A percentile compares a stretch with the other conserved stretches of the same genome.
phyloP scores from a whole-genome alignment of 495 filamentous ascomycete species.

The Friedmanniomyces simplex region DNA sequence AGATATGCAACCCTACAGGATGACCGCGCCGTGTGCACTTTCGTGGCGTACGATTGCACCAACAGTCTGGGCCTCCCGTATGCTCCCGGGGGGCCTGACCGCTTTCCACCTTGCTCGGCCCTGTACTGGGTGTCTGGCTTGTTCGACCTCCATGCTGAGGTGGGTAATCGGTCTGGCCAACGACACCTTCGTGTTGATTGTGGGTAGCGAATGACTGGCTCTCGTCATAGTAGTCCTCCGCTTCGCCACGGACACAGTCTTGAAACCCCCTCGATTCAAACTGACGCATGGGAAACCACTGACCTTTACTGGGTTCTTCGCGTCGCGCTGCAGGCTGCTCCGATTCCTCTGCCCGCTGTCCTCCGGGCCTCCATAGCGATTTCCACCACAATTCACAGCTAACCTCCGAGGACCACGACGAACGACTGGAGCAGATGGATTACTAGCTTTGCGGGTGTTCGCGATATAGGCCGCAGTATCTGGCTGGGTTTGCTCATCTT shows the following conservation, averaged over 20 bases:
- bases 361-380: not conserved
- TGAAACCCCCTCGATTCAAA: not conserved
- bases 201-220: not conserved
- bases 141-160: not conserved
- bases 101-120: not conserved
- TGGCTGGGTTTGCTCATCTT: not conserved
- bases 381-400: not conserved
- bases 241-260: not conserved
- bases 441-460: not conserved
- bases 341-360: not conserved
- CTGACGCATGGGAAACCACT: not conserved
- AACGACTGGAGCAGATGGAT: not conserved
- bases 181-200: too few relatives aligned
- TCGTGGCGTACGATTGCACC: not conserved
- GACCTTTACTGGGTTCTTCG: too few relatives aligned
- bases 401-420: not conserved
- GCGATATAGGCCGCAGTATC: not conserved
- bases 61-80: not conserved
- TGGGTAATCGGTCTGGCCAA: too few relatives aligned
- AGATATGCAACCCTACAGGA: not conserved
- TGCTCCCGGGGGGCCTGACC: not conserved
- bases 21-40: not conserved
- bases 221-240: not conserved
- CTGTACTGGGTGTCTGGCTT: not conserved
- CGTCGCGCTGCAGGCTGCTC: not conserved